Base-by-base conservation (phyloP, 2,329 filamentous ascomycete genomes). In the Trichoderma breve region DNA sequence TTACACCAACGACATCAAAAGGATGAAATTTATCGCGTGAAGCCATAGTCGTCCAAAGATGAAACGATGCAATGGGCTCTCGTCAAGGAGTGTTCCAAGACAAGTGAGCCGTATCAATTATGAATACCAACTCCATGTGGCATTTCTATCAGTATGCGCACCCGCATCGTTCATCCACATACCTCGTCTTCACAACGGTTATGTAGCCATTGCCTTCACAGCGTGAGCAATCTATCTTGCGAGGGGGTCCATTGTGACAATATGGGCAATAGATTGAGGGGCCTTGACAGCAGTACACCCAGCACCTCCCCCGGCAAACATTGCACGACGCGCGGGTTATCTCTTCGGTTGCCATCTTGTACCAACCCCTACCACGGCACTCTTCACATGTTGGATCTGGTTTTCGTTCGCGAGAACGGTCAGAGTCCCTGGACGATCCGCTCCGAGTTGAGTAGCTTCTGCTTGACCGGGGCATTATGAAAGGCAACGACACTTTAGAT, bases 301-400 rank as follows among this genome's bases (percentile, higher is more conserved):
- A 65, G 14, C 61, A 6, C 18, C 61, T 34, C 9, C 61, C 69
- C 2, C 28, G 24, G 36, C 69, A 71, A 15, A 64, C 60, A n/a
- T 60, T 66, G 51, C 69, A 71, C 11, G 60, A 26, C 5, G 43
- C 60, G 5, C 5, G 24, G 21, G 39, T 34, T 24, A 4, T 28
- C 28, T 64, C 61, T 28, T 65, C 26, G 0, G 5, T 36, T 5
- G n/a, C 4, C 9, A 47, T 18, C 61, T 36, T 65, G 15, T 28
- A 71, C 24, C n/a, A 47, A 15, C 69, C 69, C 9, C 12, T 65
- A n/a, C 69, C 69, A n/a, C 32, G 11, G 51, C 69, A 71, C 1
- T 71, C 69, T 71, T 71, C 69, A 28, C 69, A 71, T 2, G 53
- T 71, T 51, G 69, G 69, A 6, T 71, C 58, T 36, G 69, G 51